phyloP scores from a whole-genome alignment of 2,329 filamentous ascomycete genomes.

The Aotearoamyces nothofagi region DNA sequence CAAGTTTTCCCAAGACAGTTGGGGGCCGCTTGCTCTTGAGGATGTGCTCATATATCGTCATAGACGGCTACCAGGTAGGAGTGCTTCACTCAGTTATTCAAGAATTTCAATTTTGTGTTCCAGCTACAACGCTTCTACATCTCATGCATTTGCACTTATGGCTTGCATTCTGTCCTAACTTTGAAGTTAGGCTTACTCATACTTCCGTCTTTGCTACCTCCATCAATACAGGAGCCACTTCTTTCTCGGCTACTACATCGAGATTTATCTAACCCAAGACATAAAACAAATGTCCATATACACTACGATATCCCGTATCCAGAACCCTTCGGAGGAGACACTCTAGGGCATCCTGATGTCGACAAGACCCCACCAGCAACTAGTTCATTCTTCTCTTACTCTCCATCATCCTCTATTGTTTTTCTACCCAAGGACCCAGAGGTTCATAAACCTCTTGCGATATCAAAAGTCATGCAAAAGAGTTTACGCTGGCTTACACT shows the following conservation, averaged over 20 bases:
- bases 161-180: conserved; percentile 7
- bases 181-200: conserved; percentile 56
- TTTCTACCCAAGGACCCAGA: conserved; percentile 53
- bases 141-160: neutral
- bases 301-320: conserved; percentile 62
- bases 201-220: conserved; percentile 59
- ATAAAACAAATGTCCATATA: conserved; percentile 82
- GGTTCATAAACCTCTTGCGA: conserved; percentile 60
- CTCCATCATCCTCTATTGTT: conserved; percentile 33
- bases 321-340: conserved; percentile 3
- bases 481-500: conserved; percentile 90
- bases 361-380: conserved; percentile 8
- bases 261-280: conserved; percentile 56
- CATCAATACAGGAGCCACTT: conserved; percentile 49
- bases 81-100: neutral
- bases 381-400: conserved; percentile 39
- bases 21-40: no score
- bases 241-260: conserved; percentile 62
- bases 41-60: conserved; percentile 46
- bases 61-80: conserved; percentile 50
- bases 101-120: neutral
- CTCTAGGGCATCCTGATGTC: conserved; percentile 4
- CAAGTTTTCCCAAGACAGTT: conserved; percentile 21
- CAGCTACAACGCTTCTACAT: neutral
- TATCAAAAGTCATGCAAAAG: conserved; percentile 56